These are phyloP conservation scores for Datisca glomerata DNA, from an alignment of 306 rosid genomes.

Conservation along the genomic window DNA sequence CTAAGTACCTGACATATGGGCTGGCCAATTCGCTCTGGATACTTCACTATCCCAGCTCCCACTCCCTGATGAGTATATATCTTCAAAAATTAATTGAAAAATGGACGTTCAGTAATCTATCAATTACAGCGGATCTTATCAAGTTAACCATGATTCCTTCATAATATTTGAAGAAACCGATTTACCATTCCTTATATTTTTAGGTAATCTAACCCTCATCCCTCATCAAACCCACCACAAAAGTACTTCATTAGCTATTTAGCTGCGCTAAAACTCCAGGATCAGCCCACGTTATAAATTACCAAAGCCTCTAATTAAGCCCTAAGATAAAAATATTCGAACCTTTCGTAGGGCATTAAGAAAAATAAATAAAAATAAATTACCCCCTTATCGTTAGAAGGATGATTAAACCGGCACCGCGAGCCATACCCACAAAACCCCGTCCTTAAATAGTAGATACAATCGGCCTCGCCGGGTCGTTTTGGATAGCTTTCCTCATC, in stretches of 20 bases:
- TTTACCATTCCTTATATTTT: too few species aligned
- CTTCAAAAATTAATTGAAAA: constrained; percentile 20
- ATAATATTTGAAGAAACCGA: too few species aligned
- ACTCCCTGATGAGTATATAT: constrained; percentile 40
- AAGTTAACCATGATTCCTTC: constrained; percentile 1
- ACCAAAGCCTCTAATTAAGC: constrained; percentile 18
- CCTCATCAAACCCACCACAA: too few species aligned
- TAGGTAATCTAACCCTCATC: too few species aligned
- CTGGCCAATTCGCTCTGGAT: constrained; percentile 88
- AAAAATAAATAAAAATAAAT: constrained; percentile 12
- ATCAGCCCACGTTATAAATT: too few species aligned
- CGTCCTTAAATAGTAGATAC: constrained; percentile 70
- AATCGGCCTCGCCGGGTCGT: constrained; percentile 80
- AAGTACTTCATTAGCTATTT: too few species aligned
- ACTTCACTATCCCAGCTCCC: constrained; percentile 67
- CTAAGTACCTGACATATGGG: constrained; percentile 85
- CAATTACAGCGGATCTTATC: constrained; percentile 24
- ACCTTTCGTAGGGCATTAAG: too few species aligned
- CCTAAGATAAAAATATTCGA: constrained; percentile 5
- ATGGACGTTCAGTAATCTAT: background rate
- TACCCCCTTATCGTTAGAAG: constrained; percentile 81
- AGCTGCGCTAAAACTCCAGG: too few species aligned
- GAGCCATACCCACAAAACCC: constrained; percentile 90
- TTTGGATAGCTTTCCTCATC: constrained; percentile 81
- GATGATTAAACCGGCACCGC: constrained; percentile 96